Conservation (phyloP, 1,284 basidiomycete genomes). For the Papiliotrema fonsecae region DNA sequence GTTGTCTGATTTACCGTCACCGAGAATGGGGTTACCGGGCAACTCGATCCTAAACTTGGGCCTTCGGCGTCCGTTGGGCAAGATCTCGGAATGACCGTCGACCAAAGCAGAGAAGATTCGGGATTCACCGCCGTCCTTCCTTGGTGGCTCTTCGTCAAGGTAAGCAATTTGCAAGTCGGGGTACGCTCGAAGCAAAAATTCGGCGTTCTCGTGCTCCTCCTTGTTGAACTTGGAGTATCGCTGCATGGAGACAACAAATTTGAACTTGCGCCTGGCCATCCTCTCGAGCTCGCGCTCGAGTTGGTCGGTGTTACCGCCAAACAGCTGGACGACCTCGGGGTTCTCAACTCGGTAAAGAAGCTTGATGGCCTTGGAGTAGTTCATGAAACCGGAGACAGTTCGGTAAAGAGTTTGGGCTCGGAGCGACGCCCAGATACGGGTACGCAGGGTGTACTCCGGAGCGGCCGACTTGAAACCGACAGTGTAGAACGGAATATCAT, state of each 20-base stretch:
- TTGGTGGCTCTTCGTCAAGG: slow-evolving; percentile 88
- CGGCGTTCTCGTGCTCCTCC: slow-evolving; percentile 98
- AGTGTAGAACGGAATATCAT: slow-evolving; percentile 97
- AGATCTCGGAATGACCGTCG: slow-evolving; percentile 95
- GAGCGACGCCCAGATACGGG: slow-evolving; percentile 97
- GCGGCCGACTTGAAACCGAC: slow-evolving; percentile 99
- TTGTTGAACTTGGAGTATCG: slow-evolving; percentile 99
- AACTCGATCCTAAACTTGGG: slow-evolving; percentile 99
- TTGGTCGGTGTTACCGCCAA: slow-evolving; percentile 95
- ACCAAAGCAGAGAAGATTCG: slow-evolving; percentile 93
- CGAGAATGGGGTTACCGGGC: slow-evolving; percentile 96
- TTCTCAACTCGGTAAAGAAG: slow-evolving; percentile 99
- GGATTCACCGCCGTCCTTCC: slow-evolving; percentile 92
- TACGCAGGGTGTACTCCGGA: slow-evolving; percentile 96
- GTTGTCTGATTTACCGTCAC: slow-evolving; percentile 99
- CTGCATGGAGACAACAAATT: slow-evolving; percentile 99
- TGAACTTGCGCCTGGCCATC: slow-evolving; percentile 98
- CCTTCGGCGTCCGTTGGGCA: slow-evolving; percentile 77
- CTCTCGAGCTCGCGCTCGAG: slow-evolving; percentile 94
- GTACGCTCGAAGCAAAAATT: slow-evolving; percentile 97
- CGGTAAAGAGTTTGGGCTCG: slow-evolving; percentile 98
- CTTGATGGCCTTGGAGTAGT: slow-evolving; percentile 99
- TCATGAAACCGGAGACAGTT: slow-evolving; percentile 99
- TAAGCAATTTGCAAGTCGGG: slow-evolving; percentile 98
- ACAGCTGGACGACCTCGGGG: slow-evolving; percentile 94